Conservation (phyloP, 1,284 basidiomycete genomes). For the Ganoderma sinense region DNA sequence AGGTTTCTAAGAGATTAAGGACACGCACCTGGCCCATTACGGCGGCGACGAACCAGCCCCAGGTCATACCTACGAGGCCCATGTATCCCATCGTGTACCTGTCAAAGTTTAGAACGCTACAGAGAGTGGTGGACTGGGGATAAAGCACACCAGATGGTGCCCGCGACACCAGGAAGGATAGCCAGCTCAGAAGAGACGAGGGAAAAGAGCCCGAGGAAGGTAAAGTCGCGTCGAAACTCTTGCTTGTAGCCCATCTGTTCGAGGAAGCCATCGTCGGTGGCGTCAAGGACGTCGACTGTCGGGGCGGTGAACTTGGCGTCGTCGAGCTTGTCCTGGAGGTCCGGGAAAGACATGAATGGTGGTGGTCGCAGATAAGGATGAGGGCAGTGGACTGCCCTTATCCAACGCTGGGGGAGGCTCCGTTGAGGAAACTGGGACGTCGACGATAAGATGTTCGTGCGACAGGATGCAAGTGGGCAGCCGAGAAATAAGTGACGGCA, state of each 20-base stretch:
- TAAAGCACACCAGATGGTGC: slow-evolving; percentile 6
- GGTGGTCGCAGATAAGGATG: neutral
- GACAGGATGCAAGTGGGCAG: neutral
- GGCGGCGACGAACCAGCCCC: slow-evolving; percentile 51
- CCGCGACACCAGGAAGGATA: slow-evolving; percentile 47
- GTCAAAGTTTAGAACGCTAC: slow-evolving; percentile 51
- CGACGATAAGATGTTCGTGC: neutral
- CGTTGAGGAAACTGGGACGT: neutral
- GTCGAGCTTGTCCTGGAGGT: slow-evolving; percentile 1
- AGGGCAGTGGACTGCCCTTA: neutral
- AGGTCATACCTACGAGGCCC: slow-evolving; percentile 82
- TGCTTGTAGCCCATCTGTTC: slow-evolving; percentile 51
- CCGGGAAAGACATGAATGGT: slow-evolving; percentile 1
- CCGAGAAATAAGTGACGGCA: neutral
- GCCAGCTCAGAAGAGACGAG: slow-evolving; percentile 71
- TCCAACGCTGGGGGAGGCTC: neutral
- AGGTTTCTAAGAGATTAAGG: neutral
- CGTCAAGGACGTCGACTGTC: neutral
- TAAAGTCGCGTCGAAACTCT: slow-evolving; percentile 54
- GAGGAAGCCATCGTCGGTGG: slow-evolving; percentile 34
- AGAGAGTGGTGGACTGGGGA: neutral
- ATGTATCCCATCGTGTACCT: slow-evolving; percentile 78
- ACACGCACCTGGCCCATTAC: slow-evolving; percentile 55
- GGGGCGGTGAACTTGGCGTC: neutral
- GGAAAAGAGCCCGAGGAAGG: slow-evolving; percentile 55